Conservation (phyloP, 2,329 filamentous ascomycete genomes). For the Phyllosticta paracitricarpa region DNA sequence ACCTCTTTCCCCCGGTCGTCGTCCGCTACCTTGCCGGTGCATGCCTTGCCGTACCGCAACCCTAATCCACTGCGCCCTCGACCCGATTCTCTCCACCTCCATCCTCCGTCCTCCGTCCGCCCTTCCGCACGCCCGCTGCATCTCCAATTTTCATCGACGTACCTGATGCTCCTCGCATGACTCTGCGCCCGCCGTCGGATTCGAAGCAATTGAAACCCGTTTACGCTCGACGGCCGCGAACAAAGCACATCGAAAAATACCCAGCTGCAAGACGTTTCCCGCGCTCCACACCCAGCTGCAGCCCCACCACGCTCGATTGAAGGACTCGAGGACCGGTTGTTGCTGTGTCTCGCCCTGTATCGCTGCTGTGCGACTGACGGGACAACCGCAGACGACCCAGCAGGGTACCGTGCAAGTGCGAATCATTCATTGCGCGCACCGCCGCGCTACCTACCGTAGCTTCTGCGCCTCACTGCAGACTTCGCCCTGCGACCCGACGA, state of each 20-base stretch:
- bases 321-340: neutral
- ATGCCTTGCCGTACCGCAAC: neutral
- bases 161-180: neutral
- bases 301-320: neutral
- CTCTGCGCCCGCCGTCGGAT: neutral
- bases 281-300: neutral
- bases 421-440: neutral
- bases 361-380: neutral
- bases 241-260: neutral
- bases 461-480: neutral
- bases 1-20: neutral
- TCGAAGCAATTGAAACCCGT: neutral
- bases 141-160: neutral
- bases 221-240: neutral
- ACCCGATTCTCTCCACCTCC: neutral
- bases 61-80: neutral
- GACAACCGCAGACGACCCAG: neutral
- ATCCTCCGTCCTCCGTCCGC: neutral
- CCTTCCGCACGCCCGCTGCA: neutral
- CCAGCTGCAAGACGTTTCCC: neutral
- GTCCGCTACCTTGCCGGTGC: neutral
- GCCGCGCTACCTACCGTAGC: neutral
- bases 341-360: neutral
- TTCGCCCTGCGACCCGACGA: neutral
- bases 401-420: neutral